Percentiles rank a stretch among this genome's conserved stretches.
These are phyloP conservation scores for Euphrasia arctica DNA, from an alignment of 305 asterid genomes.

Conservation along the genomic window DNA sequence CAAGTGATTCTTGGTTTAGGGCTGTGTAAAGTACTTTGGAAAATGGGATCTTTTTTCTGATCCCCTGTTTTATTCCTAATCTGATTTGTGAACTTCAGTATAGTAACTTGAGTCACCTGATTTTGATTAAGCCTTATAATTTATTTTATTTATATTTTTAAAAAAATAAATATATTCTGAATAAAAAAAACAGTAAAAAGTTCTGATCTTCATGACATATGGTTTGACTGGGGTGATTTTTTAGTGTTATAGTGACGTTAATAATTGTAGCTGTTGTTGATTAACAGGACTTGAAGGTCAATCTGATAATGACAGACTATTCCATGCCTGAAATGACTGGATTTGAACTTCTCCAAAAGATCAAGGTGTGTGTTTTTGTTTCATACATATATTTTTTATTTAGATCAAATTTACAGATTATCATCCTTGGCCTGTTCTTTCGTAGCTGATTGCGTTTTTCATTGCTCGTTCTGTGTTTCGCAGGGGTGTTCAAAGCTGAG, in stretches of 20 bases:
- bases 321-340: conserved; percentile 99
- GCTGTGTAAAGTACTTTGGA: background rate
- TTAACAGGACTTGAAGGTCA: conserved; percentile 73
- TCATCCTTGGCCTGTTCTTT: background rate
- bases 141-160: too few relatives aligned
- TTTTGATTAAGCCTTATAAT: background rate
- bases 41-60: background rate
- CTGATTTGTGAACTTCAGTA: background rate
- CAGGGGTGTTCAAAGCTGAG: conserved; percentile 68
- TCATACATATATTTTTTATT: background rate
- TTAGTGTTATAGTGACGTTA: background rate
- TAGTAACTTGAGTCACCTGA: background rate
- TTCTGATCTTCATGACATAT: background rate
- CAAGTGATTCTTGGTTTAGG: background rate
- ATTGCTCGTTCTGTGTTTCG: background rate
- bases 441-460: conserved; percentile 7
- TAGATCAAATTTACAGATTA: background rate
- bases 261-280: background rate
- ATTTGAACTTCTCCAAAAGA: conserved; percentile 84
- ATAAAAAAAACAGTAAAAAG: too few relatives aligned
- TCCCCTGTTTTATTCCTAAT: conserved; percentile 4
- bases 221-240: conserved; percentile 7
- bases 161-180: too few relatives aligned
- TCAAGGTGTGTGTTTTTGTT: conserved; percentile 49
- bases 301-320: conserved; percentile 80